Percentiles rank a stretch among this genome's conserved stretches.
These are phyloP conservation scores for Baudoinia panamericana DNA, from an alignment of 495 filamentous ascomycete species.

Conservation along the genomic window DNA sequence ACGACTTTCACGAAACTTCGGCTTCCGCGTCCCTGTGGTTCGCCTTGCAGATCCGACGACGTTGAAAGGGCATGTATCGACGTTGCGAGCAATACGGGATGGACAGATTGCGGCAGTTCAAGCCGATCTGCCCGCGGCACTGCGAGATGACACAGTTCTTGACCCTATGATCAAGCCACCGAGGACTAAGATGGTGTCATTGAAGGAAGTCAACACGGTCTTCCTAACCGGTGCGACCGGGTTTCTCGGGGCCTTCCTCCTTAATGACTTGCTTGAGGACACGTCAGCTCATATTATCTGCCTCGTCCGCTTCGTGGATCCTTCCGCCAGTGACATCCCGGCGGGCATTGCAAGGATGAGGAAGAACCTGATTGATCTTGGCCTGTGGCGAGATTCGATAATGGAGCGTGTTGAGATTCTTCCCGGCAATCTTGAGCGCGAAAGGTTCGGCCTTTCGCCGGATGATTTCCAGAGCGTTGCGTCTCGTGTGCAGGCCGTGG, in stretches of 20 bases:
- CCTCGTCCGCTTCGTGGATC: slow-evolving; percentile 50
- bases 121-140: slow-evolving; percentile 47
- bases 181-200: slow-evolving; percentile 35
- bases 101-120: slow-evolving; percentile 54
- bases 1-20: slow-evolving; percentile 43
- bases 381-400: slow-evolving; percentile 52
- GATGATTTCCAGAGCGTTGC: slow-evolving; percentile 46
- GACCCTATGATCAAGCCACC: slow-evolving; percentile 44
- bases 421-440: slow-evolving; percentile 48
- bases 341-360: slow-evolving; percentile 45
- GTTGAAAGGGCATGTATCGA: slow-evolving; percentile 46
- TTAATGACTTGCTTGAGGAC: slow-evolving; percentile 57
- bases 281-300: slow-evolving; percentile 53
- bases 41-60: slow-evolving; percentile 50
- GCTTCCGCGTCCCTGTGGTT: slow-evolving; percentile 48
- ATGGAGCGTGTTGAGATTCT: slow-evolving; percentile 56
- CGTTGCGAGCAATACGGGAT: slow-evolving; percentile 44
- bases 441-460: slow-evolving; percentile 43
- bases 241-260: slow-evolving; percentile 73
- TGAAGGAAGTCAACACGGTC: slow-evolving; percentile 50
- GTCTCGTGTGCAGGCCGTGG: slow-evolving; percentile 59
- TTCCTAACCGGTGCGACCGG: slow-evolving; percentile 88
- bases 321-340: slow-evolving; percentile 39
- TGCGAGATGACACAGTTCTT: slow-evolving; percentile 46
- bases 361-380: slow-evolving; percentile 49